Conservation (phyloP, 2,329 filamentous ascomycete species). For the Stylonectria norvegica region DNA sequence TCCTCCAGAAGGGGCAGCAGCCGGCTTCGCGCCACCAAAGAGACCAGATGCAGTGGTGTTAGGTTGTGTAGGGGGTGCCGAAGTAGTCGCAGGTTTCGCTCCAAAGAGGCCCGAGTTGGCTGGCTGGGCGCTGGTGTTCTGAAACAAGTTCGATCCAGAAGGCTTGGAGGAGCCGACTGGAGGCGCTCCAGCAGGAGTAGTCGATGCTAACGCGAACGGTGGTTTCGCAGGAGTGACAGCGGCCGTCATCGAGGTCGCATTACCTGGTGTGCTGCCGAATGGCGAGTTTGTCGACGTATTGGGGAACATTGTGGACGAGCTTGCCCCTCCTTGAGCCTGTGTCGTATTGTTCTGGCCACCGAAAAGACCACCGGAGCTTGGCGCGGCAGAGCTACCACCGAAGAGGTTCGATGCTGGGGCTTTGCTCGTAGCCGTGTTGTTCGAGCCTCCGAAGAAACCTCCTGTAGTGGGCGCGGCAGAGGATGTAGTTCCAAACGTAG, state of each 20-base stretch:
- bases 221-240: conserved; percentile 45
- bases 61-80: conserved; percentile 15
- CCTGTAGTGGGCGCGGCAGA: conserved; percentile 26
- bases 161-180: conserved; percentile 38
- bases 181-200: conserved; percentile 55
- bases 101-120: conserved; percentile 29
- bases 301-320: too few relatives aligned
- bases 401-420: conserved; percentile 24
- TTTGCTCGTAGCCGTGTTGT: conserved; percentile 17
- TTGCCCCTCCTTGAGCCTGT: conserved; percentile 17
- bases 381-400: conserved; percentile 24
- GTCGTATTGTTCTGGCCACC: conserved; percentile 26
- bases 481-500: conserved; percentile 31
- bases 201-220: conserved; percentile 46
- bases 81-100: conserved; percentile 26
- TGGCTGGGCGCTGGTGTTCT: conserved; percentile 18
- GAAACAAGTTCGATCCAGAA: conserved; percentile 21
- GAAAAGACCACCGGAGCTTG: conserved; percentile 22
- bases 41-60: conserved; percentile 25
- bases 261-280: conserved; percentile 17
- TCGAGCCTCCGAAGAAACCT: conserved; percentile 22
- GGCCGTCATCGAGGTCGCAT: conserved; percentile 19
- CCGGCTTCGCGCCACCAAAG: conserved; percentile 30
- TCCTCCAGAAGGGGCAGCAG: conserved; percentile 18
- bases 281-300: too few relatives aligned